Evolutionary conservation across 371 early-diverging fungal genomes (phyloP), one percentile per base, ranked within the genome.

Genomic region (Haplosporangium sp.): DNA sequence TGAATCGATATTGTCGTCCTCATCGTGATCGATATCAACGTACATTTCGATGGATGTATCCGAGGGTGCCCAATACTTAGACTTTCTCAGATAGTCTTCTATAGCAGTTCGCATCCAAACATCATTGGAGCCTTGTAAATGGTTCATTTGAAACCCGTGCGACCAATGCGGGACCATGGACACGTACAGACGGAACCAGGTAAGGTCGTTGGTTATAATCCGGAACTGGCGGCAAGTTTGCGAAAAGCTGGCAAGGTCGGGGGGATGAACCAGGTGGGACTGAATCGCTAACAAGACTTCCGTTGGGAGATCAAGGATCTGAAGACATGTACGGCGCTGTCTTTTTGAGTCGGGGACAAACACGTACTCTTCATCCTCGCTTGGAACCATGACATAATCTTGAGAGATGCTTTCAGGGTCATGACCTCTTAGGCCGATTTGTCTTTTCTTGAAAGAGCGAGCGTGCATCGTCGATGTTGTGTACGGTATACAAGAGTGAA

Each of bases 181-280:
- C 5, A 21, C 18, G n/a, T 62, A 50, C n/a, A 69, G 8, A 0
- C 40, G 16, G 23, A 16, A 48, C 69, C 69, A 69, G 6, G 43
- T 46, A 14, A 14, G 18, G 2, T 41, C 63, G 37, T 56, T 21
- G 6, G 53, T 43, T 10, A 63, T 29, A 5, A 11, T 13, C 14
- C 56, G 36, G 53, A 69, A 63, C 7, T 38, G 42, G 7, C 20
- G 23, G 59, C 69, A 69, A 10, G 58, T 45, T 0, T 69, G 69
- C 8, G 69, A 62, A 8, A 53, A 50, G 9, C 8, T 23, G n/a
- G 57, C 18, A 16, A 69, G 46, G 18, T 43, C 69, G 1, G 10
- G 16, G 4, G 69, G 69, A 16, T 62, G 14, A 13, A 13, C 21
- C 8, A 69, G 42, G n/a, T 57, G 10, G 16, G 29, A 41, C 23